phyloP scores from a whole-genome alignment of 192 early-diverging fungal species.

The Coemansia sp. region DNA sequence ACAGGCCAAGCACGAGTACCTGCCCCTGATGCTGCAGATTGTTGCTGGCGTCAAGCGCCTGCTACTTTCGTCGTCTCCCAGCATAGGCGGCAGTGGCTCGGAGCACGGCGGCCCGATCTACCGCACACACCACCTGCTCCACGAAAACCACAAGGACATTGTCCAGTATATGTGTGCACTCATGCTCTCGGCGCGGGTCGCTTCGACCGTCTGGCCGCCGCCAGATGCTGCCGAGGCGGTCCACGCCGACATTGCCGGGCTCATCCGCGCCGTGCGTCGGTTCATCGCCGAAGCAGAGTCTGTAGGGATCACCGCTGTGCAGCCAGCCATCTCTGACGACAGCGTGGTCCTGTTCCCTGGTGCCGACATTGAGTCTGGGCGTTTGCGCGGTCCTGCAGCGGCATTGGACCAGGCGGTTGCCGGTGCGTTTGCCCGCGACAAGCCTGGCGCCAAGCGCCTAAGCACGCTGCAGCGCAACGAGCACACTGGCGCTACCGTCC shows the following conservation, averaged over 20 bases:
- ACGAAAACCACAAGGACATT: slow-evolving; percentile 66
- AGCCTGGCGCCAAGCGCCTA: slow-evolving; percentile 9
- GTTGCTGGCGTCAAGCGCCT: slow-evolving; percentile 78
- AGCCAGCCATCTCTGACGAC: slow-evolving; percentile 17
- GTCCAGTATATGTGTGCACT: slow-evolving; percentile 79
- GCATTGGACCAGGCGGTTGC: background rate
- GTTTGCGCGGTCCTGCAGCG: slow-evolving; percentile 3
- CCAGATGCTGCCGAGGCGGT: slow-evolving; percentile 74
- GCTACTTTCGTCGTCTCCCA: slow-evolving; percentile 63
- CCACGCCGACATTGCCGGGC: slow-evolving; percentile 67
- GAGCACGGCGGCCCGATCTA: slow-evolving; percentile 63
- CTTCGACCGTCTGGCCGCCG: slow-evolving; percentile 84
- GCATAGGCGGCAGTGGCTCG: slow-evolving; percentile 56
- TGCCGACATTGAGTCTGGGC: slow-evolving; percentile 22
- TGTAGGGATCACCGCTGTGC: slow-evolving; percentile 32
- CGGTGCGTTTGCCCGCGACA: background rate
- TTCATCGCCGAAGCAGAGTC: slow-evolving; percentile 70
- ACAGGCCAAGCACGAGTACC: slow-evolving; percentile 51
- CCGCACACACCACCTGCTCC: slow-evolving; percentile 59
- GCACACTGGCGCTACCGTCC: slow-evolving; percentile 41
- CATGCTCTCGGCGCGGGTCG: slow-evolving; percentile 73
- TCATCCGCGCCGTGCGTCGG: slow-evolving; percentile 64
- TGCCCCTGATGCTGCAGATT: slow-evolving; percentile 53
- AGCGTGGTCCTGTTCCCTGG: slow-evolving; percentile 35
- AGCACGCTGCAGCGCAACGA: slow-evolving; percentile 48